Conservation (phyloP, 768 basidiomycete species). For the Termitomyces sp. region DNA sequence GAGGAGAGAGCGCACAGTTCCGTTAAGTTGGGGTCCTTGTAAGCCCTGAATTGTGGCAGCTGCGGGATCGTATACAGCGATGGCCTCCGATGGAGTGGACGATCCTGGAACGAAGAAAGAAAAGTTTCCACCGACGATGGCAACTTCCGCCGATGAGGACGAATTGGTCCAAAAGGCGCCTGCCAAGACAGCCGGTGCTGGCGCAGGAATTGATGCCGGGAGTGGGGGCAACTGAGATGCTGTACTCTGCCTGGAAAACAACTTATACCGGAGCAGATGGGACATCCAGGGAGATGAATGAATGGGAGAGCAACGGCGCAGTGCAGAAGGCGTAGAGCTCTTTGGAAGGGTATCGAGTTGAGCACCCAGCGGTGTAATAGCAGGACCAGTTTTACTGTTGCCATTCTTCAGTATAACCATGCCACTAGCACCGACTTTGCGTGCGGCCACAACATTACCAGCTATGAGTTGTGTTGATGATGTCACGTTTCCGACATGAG, state of each 20-base stretch:
- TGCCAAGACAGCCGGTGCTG: conserved; percentile 77
- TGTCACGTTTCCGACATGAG: conserved; percentile 65
- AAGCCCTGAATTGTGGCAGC: conserved; percentile 47
- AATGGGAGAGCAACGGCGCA: conserved; percentile 32
- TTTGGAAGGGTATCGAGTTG: conserved; percentile 40
- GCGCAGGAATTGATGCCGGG: conserved; percentile 47
- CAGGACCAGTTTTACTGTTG: conserved; percentile 39
- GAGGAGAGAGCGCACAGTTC: conserved; percentile 70
- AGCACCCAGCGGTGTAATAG: conserved; percentile 55
- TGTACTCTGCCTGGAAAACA: conserved; percentile 52
- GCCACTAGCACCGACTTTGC: conserved; percentile 69
- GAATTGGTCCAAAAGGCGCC: conserved; percentile 89
- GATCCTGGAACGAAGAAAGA: conserved; percentile 42
- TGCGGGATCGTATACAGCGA: conserved; percentile 68
- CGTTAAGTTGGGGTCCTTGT: conserved; percentile 57
- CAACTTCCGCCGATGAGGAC: conserved; percentile 54
- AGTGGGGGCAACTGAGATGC: conserved; percentile 38
- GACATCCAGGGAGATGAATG: conserved; percentile 43
- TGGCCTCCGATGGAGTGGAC: conserved; percentile 37
- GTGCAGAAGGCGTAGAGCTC: conserved; percentile 18
- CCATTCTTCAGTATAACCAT: conserved; percentile 75
- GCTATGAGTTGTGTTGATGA: conserved; percentile 59
- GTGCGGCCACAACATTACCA: conserved; percentile 53
- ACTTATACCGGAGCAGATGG: conserved; percentile 32
- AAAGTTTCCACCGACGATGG: conserved; percentile 90